phyloP scores from a whole-genome alignment of 192 early-diverging fungal genomes.

The Coemansia sp. region DNA sequence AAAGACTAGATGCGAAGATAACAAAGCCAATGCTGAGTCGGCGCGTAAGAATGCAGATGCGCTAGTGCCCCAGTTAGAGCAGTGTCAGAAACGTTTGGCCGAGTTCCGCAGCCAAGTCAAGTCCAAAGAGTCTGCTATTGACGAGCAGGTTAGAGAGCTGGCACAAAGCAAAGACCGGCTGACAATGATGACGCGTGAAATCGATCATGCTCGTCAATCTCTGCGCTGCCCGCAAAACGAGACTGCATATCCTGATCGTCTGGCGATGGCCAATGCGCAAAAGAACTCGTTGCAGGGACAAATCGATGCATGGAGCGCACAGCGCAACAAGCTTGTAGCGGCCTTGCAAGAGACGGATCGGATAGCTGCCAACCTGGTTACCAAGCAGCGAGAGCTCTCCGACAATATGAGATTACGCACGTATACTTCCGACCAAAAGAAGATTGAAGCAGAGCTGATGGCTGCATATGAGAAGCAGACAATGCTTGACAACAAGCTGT shows the following conservation, averaged over 20 bases:
- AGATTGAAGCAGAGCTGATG: constrained; percentile 43
- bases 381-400: constrained; percentile 40
- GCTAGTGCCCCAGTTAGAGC: constrained; percentile 27
- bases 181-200: constrained; percentile 31
- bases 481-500: constrained; percentile 32
- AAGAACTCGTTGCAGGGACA: constrained; percentile 44
- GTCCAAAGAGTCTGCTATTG: constrained; percentile 21
- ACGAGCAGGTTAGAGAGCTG: constrained; percentile 33
- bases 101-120: constrained; percentile 34
- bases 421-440: constrained; percentile 36
- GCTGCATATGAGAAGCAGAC: constrained; percentile 30
- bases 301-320: constrained; percentile 22
- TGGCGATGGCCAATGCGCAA: constrained; percentile 34
- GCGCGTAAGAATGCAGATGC: constrained; percentile 21
- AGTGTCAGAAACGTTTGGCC: constrained; percentile 19
- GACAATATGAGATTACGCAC: constrained; percentile 43
- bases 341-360: constrained; percentile 53
- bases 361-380: constrained; percentile 38
- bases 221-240: constrained; percentile 27
- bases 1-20: constrained; percentile 9
- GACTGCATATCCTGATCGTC: constrained; percentile 22
- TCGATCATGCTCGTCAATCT: constrained; percentile 20
- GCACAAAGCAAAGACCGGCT: constrained; percentile 41
- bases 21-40: constrained; percentile 9
- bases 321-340: constrained; percentile 51